Conservation (phyloP, 768 basidiomycete species). For the Flagelloscypha sp. region DNA sequence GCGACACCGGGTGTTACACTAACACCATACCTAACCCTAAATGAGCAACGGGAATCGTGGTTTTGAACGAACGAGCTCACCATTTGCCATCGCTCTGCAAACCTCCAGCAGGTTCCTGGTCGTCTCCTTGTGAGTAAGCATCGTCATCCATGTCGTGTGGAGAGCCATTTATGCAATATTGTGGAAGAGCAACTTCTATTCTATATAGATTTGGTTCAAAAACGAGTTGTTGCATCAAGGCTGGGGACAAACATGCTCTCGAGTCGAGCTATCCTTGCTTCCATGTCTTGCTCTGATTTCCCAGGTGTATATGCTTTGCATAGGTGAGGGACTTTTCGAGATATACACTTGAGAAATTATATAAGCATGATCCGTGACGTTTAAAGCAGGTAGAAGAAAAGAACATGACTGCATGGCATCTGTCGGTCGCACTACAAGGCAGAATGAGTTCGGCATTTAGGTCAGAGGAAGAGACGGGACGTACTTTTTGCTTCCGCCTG, state of each 20-base stretch:
- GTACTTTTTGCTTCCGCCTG: conserved; percentile 79
- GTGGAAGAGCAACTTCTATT: conserved; percentile 73
- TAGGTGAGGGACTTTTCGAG: conserved; percentile 80
- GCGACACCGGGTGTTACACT: conserved; percentile 80
- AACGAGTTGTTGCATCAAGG: no score
- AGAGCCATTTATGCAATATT: conserved; percentile 51
- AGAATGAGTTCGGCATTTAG: conserved; percentile 10
- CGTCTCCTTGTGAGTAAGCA: conserved; percentile 62
- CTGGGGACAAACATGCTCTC: no score
- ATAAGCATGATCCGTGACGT: conserved; percentile 10
- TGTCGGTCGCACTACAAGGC: conserved; percentile 70
- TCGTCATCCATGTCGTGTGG: conserved; percentile 57
- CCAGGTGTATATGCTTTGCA: conserved; percentile 87
- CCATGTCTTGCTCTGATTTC: conserved; percentile 76
- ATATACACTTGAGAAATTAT: conserved; percentile 48
- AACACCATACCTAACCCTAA: conserved; percentile 82
- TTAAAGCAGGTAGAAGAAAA: conserved; percentile 15
- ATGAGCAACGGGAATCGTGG: no score
- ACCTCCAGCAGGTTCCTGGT: conserved; percentile 68
- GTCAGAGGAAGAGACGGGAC: conserved; percentile 2
- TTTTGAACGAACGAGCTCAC: no score
- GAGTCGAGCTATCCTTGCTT: conserved; percentile 61
- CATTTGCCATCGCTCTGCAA: conserved; percentile 78
- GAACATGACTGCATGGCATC: conserved; percentile 76
- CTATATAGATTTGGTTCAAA: no score